Base-by-base conservation (phyloP, 1,284 basidiomycete genomes). In the Puccinia hordei region DNA sequence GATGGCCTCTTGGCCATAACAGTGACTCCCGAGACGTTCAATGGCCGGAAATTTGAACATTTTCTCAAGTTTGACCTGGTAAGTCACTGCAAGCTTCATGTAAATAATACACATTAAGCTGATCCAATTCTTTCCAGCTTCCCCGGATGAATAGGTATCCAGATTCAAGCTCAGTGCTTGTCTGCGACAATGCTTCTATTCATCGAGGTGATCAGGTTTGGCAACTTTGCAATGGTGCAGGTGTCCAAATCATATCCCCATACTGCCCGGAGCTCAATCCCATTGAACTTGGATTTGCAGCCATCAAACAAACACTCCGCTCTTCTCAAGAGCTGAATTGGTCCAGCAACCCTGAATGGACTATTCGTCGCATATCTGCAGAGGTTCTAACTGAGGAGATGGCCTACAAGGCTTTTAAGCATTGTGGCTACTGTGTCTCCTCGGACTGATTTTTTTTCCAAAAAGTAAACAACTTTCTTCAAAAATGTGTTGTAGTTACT, bases 181-280 rank as follows among this genome's bases (percentile, higher is more conserved):
- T 63, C 22, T 63, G 22, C 8, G 30, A 63, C 59, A 63, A 63
- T 63, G 59, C 22, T n/a, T n/a, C n/a, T n/a, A n/a, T n/a, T n/a
- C n/a, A n/a, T n/a, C n/a, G n/a, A n/a, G 33, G 30, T 6, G 17
- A 63, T 63, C 22, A 33, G 2, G 30, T 63, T 30, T 6, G 30
- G 6, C 6, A 33, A 9, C 30, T 63, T 24, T 63, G 59, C 30
- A 63, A 8, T 30, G 17, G 30, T 6, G 59, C 59, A 8, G 59
- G 59, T 3, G 33, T 63, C 17, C 2, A 30, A 8, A 17, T 63
- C 24, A 13, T 63, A 2, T 63, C 59, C 8, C 59, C 59, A 8
- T 63, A 63, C 59, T 63, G 22, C 17, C 59, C 59, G 10, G 30
- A 63, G 24, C 30, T 63, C 59, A 63, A 63, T 30, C 59, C 59